Conservation (phyloP, 1,284 basidiomycete genomes). For the Ustilago esculenta region DNA sequence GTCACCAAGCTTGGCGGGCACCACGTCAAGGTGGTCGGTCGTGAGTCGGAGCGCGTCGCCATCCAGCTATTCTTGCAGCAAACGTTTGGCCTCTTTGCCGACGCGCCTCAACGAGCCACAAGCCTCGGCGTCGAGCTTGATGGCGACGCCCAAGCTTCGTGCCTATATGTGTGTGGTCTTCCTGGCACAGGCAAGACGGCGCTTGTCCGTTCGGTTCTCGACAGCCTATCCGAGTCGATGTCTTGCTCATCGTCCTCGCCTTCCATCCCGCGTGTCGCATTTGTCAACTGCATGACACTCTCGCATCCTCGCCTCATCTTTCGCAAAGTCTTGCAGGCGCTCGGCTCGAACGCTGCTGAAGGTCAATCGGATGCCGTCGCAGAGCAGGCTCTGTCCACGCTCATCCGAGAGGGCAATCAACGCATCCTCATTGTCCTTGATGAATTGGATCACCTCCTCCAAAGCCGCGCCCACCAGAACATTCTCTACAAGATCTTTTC, state of each 20-base stretch:
- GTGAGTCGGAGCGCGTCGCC: conserved; percentile 58
- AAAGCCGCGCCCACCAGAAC: conserved; percentile 59
- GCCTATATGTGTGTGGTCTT: conserved; percentile 69
- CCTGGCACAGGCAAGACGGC: conserved; percentile 70
- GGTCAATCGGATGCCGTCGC: conserved; percentile 39
- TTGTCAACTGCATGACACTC: conserved; percentile 68
- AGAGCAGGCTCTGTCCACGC: conserved; percentile 26
- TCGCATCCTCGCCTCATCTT: conserved; percentile 61
- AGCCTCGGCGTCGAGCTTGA: conserved; percentile 46
- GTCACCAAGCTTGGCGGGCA: conserved; percentile 27
- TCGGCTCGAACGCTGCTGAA: conserved; percentile 48
- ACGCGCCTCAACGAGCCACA: conserved; percentile 13
- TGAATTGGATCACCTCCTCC: conserved; percentile 69
- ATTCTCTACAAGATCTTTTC: conserved; percentile 67
- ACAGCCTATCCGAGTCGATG: conserved; percentile 35
- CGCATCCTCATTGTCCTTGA: conserved; percentile 68
- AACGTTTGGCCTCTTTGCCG: conserved; percentile 47
- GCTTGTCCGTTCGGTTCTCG: conserved; percentile 66
- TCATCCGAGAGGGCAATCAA: conserved; percentile 37
- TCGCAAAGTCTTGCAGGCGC: conserved; percentile 48
- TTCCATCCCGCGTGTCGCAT: conserved; percentile 46
- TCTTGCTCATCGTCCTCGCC: not conserved
- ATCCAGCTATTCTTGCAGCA: conserved; percentile 62
- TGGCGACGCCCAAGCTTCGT: conserved; percentile 46
- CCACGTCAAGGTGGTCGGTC: conserved; percentile 63